A percentile compares a stretch with the other conserved stretches of the same genome.
These are phyloP conservation scores for Suillus clintonianus DNA, from an alignment of 768 basidiomycete genomes.

Conservation along the genomic window DNA sequence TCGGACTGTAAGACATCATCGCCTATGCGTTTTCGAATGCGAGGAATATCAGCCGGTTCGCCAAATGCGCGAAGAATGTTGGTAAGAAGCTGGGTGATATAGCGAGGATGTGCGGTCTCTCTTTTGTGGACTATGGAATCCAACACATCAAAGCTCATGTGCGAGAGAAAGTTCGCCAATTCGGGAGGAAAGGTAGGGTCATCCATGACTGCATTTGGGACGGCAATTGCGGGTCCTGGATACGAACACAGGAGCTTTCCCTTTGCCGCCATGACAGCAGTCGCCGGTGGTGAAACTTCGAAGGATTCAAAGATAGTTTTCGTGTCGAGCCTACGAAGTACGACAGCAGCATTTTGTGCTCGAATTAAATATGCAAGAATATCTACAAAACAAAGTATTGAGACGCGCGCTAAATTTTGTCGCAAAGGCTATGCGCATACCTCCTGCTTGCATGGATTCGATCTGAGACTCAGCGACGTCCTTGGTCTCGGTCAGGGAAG, in stretches of 20 bases:
- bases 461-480: conserved; percentile 13
- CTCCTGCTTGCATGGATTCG: conserved; percentile 20
- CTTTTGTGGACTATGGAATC: conserved; percentile 27
- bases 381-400: conserved; percentile 28
- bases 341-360: conserved; percentile 50
- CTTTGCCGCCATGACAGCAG: conserved; percentile 32
- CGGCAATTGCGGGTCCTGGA: conserved; percentile 43
- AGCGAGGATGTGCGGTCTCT: conserved; percentile 37
- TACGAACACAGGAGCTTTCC: conserved; percentile 48
- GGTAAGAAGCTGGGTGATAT: conserved; percentile 47
- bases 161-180: conserved; percentile 39
- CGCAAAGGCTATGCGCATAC: conserved; percentile 11
- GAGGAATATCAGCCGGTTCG: conserved; percentile 13
- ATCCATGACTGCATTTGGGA: conserved; percentile 31
- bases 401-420: background rate
- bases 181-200: conserved; percentile 34
- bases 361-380: conserved; percentile 38
- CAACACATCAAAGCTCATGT: conserved; percentile 31
- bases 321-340: conserved; percentile 30
- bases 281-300: conserved; percentile 40
- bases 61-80: conserved; percentile 43
- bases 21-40: conserved; percentile 33
- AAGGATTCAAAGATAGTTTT: conserved; percentile 44
- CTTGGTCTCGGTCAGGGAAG: conserved; percentile 2
- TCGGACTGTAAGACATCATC: conserved; percentile 32